Evolutionary conservation across 192 early-diverging fungal genomes (phyloP).

Genomic region (Rhizoclosmatium globosum): DNA sequence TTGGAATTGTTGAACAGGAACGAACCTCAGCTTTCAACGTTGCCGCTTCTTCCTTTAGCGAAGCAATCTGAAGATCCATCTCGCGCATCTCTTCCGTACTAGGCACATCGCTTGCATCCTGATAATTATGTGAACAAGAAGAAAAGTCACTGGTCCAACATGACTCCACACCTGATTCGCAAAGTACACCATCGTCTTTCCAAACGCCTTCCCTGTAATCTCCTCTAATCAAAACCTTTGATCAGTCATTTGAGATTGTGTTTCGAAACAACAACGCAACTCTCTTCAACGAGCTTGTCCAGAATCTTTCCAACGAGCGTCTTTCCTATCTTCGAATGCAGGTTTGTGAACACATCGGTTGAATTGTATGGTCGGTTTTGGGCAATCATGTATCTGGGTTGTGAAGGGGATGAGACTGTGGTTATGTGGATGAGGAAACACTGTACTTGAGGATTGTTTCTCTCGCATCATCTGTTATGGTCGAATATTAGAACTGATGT

Average conservation of each 20-base stretch:
- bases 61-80: constrained; percentile 39
- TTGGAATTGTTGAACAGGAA: neutral
- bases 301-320: constrained; percentile 45
- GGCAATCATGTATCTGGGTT: constrained; percentile 28
- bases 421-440: neutral
- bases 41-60: constrained; percentile 37
- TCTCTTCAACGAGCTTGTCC: constrained; percentile 46
- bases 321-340: constrained; percentile 47
- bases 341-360: constrained; percentile 52
- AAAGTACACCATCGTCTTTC: constrained; percentile 23
- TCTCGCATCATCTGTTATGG: constrained; percentile 21
- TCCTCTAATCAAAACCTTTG: neutral
- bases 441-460: constrained; percentile 18
- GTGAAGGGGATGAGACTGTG: neutral
- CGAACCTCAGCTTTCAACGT: constrained; percentile 36
- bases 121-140: neutral
- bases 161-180: constrained; percentile 4
- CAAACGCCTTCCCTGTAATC: constrained; percentile 30
- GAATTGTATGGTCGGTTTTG: constrained; percentile 55
- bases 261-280: neutral
- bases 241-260: neutral
- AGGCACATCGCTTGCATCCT: constrained; percentile 18
- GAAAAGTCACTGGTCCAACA: neutral
- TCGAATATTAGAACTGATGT: neutral
- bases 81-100: constrained; percentile 35